A percentile compares a stretch with the other conserved stretches of the same genome.
These are phyloP conservation scores for Sugiyamaella novakii DNA, from an alignment of 1,139 yeast genomes.

Conservation along the genomic window DNA sequence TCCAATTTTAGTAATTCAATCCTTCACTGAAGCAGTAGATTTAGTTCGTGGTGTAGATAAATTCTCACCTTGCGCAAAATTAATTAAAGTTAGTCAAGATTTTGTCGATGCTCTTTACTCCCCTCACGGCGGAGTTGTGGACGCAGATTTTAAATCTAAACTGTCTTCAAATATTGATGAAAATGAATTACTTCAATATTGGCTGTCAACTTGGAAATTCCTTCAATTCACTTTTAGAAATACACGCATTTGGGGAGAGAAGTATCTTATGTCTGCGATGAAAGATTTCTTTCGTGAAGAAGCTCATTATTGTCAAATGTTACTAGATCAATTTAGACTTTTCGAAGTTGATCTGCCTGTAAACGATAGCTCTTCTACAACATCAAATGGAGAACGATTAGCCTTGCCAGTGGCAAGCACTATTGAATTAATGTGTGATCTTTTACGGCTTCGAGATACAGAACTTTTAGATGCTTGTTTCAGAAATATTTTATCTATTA, in stretches of 20 bases:
- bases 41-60: conserved; percentile 50
- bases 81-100: conserved; percentile 75
- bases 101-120: conserved; percentile 63
- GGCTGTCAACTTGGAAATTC: conserved; percentile 74
- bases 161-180: conserved; percentile 30
- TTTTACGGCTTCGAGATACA: conserved; percentile 81
- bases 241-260: conserved; percentile 72
- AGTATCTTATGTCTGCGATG: conserved; percentile 58
- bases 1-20: conserved; percentile 49
- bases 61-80: conserved; percentile 76
- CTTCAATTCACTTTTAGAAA: conserved; percentile 66
- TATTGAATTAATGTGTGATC: conserved; percentile 57
- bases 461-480: conserved; percentile 77
- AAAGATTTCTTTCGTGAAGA: conserved; percentile 86
- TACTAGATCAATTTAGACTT: conserved; percentile 65
- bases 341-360: conserved; percentile 49
- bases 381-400: conserved; percentile 32
- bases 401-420: conserved; percentile 36
- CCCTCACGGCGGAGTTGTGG: conserved; percentile 61
- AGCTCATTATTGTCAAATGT: conserved; percentile 69
- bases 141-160: conserved; percentile 32
- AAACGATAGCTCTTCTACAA: conserved; percentile 27
- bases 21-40: conserved; percentile 52
- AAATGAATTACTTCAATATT: conserved; percentile 47
- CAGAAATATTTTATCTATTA: conserved; percentile 55